Conservation (phyloP, 2,329 filamentous ascomycete species). For the Fusarium nisikadoi region DNA sequence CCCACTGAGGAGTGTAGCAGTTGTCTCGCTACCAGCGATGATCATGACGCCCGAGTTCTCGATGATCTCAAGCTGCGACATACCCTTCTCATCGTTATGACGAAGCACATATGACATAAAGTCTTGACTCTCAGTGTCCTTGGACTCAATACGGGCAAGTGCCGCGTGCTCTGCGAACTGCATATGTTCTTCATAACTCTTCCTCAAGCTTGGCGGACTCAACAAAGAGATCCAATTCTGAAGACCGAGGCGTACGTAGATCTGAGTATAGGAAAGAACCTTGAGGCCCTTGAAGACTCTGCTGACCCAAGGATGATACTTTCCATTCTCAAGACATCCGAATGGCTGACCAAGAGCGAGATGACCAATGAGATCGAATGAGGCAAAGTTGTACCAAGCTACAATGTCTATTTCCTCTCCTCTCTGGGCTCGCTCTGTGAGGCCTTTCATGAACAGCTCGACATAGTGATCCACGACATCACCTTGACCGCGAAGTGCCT, state of each 20-base stretch:
- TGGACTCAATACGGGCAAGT: not conserved
- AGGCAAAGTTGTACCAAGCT: constrained; percentile 12
- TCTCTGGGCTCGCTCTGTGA: not conserved
- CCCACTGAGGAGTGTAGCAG: constrained; percentile 4
- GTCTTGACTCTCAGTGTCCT: not conserved
- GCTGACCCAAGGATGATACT: constrained; percentile 7
- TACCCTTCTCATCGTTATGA: constrained; percentile 5
- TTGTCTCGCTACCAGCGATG: constrained; percentile 1
- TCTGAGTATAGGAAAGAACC: not conserved
- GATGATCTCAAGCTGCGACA: not conserved
- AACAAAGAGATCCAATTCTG: not conserved
- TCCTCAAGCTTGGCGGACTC: not conserved
- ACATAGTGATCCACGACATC: not conserved
- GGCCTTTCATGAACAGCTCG: not conserved
- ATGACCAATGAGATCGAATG: not conserved
- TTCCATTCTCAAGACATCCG: constrained; percentile 1
- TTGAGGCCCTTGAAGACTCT: not conserved
- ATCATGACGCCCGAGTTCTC: not conserved
- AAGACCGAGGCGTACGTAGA: not conserved
- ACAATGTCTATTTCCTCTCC: not conserved
- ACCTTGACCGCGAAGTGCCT: not conserved
- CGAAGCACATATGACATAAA: constrained; percentile 17
- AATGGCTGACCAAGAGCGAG: constrained; percentile 9
- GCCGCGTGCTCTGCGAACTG: constrained; percentile 4
- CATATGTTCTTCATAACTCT: not conserved